phyloP scores from a whole-genome alignment of 78 protist genomes.

The Guillardia theta region DNA sequence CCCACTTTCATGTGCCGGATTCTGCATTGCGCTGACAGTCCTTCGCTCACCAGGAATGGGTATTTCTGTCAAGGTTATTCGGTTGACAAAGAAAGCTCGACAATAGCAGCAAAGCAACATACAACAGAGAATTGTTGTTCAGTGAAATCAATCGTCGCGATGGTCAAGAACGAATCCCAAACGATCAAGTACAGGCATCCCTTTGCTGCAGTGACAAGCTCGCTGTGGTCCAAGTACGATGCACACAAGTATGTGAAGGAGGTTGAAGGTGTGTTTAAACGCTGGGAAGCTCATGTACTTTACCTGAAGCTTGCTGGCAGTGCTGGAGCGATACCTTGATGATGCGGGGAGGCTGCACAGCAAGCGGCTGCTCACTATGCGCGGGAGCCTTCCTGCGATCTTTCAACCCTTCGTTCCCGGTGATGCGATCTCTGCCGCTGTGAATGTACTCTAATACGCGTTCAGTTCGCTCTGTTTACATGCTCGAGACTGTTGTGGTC shows the following conservation, averaged over 20 bases:
- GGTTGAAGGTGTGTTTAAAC: too few species aligned
- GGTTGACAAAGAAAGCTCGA: too few species aligned
- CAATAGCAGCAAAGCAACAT: too few species aligned
- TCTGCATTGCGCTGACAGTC: too few species aligned
- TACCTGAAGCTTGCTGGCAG: neutral
- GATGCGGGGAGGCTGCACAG: neutral
- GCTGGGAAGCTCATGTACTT: too few species aligned
- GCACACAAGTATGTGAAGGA: neutral
- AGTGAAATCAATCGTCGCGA: too few species aligned
- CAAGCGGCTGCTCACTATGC: neutral
- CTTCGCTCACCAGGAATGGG: too few species aligned
- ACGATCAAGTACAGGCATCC: neutral
- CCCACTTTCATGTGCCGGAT: too few species aligned
- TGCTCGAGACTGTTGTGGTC: neutral
- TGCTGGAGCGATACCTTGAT: neutral
- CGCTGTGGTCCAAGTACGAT: slow-evolving; percentile 3
- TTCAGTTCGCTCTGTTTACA: neutral
- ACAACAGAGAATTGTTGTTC: too few species aligned
- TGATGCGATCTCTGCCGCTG: too few species aligned
- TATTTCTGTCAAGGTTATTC: too few species aligned
- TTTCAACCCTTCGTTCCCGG: neutral
- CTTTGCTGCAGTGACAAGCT: slow-evolving; percentile 11
- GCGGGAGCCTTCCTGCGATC: neutral
- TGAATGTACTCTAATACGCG: too few species aligned
- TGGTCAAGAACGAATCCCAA: neutral